Evolutionary conservation across 139 green algal genomes (phyloP), one percentile per base, ranked within the genome.

Genomic region (Coccomyxa sp.): DNA sequence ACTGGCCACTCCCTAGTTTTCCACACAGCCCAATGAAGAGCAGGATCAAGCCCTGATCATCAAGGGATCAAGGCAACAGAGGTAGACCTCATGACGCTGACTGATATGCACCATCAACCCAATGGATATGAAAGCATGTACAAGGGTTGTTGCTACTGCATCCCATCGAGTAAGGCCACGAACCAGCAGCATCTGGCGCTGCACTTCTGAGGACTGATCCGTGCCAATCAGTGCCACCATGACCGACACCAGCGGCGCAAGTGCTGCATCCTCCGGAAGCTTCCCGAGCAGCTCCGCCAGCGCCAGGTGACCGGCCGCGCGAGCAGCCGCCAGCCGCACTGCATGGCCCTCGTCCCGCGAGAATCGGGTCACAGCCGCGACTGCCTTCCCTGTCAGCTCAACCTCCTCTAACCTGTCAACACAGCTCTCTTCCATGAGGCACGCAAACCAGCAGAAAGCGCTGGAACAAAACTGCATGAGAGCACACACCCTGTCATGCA

Each of bases 141-240:
- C 38, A 51, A 51, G 38, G 38, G 38, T 51, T 51, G 38, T 51
- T 51, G 32, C 76, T 21, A 67, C 32, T 17, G 13, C 31, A 81
- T 27, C 38, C 16, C 23, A 32, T n/a, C 17, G 31, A 67, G 77
- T 23, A 27, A 81, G 77, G 57, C 18, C 28, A 63, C n/a, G 17
- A 1, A 85, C 85, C 77, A 91, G 82, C 86, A 96, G 78, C 45
- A 87, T 87, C 51, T 91, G 87, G 15, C 91, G 91, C 78, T 94
- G 87, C 67, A 95, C 88, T 66, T 95, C 93, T 18, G 76, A 85
- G 58, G 82, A 68, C 85, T 97, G 93, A 83, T 97, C 94, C 4
- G 91, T 88, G 0, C 92, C 92, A 81, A 96, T 82, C 82, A 96
- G 86, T 7, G 88, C 89, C 16, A 91, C 66, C 27, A 95, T 80